phyloP scores from a whole-genome alignment of 495 filamentous ascomycete genomes.

The Cenococcum geophilum region DNA sequence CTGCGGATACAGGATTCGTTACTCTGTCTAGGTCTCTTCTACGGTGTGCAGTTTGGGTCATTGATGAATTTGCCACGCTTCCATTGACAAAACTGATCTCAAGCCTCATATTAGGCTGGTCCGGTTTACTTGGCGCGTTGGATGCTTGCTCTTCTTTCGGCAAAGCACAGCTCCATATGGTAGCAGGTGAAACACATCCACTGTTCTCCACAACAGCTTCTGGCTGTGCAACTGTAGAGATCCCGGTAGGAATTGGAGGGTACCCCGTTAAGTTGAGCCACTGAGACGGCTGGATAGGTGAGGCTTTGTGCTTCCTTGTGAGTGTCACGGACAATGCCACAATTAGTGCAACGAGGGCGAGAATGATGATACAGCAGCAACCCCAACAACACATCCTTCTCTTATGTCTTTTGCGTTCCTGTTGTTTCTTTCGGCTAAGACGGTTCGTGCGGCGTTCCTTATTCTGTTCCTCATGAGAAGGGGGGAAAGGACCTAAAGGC shows the following conservation, averaged over 20 bases:
- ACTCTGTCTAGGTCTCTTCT: slow-evolving; percentile 10
- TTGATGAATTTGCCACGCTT: slow-evolving; percentile 43
- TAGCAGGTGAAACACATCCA: slow-evolving; percentile 60
- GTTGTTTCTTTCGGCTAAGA: slow-evolving; percentile 3
- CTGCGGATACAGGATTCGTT: slow-evolving; percentile 26
- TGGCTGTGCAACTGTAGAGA: slow-evolving; percentile 66
- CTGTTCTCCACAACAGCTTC: slow-evolving; percentile 51
- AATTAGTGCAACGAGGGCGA: slow-evolving; percentile 28
- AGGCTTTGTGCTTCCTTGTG: slow-evolving; percentile 14
- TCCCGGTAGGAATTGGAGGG: slow-evolving; percentile 77
- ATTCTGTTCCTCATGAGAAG: background rate
- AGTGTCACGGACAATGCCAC: slow-evolving; percentile 20
- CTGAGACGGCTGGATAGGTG: slow-evolving; percentile 32
- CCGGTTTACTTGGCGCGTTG: slow-evolving; percentile 52
- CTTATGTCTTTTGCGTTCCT: slow-evolving; percentile 37
- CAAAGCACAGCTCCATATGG: slow-evolving; percentile 75
- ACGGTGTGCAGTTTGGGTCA: slow-evolving; percentile 14
- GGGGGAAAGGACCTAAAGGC: background rate
- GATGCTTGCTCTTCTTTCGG: slow-evolving; percentile 65
- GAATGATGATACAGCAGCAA: slow-evolving; percentile 26
- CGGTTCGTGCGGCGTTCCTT: background rate
- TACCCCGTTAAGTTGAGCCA: slow-evolving; percentile 83
- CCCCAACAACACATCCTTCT: slow-evolving; percentile 24
- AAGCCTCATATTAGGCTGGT: slow-evolving; percentile 70
- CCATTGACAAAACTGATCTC: slow-evolving; percentile 76